These are phyloP conservation scores for Aspergillus luchuensis DNA, from an alignment of 2,329 filamentous ascomycete genomes.

Conservation along the genomic window DNA sequence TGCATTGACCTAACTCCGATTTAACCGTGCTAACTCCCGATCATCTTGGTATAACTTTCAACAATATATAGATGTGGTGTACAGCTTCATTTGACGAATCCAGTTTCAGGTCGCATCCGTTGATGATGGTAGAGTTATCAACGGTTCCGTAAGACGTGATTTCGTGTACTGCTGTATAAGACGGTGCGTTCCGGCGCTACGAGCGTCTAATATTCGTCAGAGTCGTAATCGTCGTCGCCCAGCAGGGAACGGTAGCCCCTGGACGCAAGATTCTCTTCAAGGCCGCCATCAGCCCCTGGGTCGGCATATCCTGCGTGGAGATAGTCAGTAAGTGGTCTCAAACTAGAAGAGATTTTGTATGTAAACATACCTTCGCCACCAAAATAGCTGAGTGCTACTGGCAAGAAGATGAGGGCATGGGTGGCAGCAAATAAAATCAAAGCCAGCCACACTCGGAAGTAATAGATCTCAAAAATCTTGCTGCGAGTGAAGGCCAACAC, in stretches of 20 bases:
- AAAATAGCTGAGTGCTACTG: slow-evolving; percentile 80
- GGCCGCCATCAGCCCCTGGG: slow-evolving; percentile 79
- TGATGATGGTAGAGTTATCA: not conserved
- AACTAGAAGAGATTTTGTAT: no score
- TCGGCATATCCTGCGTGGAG: slow-evolving; percentile 70
- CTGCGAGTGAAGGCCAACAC: slow-evolving; percentile 92
- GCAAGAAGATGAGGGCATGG: slow-evolving; percentile 88
- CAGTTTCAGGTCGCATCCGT: not conserved
- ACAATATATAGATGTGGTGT: not conserved
- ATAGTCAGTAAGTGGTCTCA: no score
- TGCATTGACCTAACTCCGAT: not conserved
- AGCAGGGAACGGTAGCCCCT: slow-evolving; percentile 76
- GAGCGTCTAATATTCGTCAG: slow-evolving; percentile 59
- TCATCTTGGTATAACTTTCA: slow-evolving; percentile 2
- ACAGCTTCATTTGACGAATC: not conserved
- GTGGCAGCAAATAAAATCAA: slow-evolving; percentile 85
- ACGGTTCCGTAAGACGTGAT: not conserved
- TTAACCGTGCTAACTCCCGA: not conserved
- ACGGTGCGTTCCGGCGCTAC: slow-evolving; percentile 4
- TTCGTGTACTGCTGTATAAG: slow-evolving; percentile 1
- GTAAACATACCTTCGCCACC: slow-evolving; percentile 70
- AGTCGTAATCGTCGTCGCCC: slow-evolving; percentile 74
- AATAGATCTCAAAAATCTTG: slow-evolving; percentile 99
- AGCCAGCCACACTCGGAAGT: slow-evolving; percentile 94
- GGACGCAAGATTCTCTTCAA: slow-evolving; percentile 84